Percentiles rank a stretch among this genome's conserved stretches.
Evolutionary conservation across 2,329 filamentous ascomycete species (phyloP).

Genomic region (Elsinoe necatrix): DNA sequence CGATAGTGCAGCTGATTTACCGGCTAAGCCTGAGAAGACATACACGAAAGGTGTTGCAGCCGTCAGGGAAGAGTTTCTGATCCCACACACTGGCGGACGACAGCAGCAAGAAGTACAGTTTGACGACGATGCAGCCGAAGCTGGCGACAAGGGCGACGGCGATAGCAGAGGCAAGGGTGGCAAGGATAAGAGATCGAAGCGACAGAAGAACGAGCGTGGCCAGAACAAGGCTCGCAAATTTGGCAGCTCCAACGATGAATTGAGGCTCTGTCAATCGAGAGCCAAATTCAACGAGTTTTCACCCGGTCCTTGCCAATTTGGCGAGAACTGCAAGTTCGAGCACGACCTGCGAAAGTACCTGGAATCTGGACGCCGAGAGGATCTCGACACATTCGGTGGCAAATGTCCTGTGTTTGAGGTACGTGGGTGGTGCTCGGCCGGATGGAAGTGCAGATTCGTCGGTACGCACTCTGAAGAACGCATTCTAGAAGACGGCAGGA

Average conservation of each 20-base stretch:
- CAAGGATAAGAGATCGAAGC: slow-evolving; percentile 48
- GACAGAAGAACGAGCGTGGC: slow-evolving; percentile 52
- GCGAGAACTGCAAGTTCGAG: slow-evolving; percentile 69
- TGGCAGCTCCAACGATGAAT: slow-evolving; percentile 67
- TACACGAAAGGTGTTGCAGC: slow-evolving; percentile 53
- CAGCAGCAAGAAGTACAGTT: slow-evolving; percentile 18
- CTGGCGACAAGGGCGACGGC: slow-evolving; percentile 37
- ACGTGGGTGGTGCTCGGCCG: slow-evolving; percentile 67
- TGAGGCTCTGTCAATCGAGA: slow-evolving; percentile 69
- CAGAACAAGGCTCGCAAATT: slow-evolving; percentile 81
- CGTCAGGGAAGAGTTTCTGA: slow-evolving; percentile 62
- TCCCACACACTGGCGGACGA: slow-evolving; percentile 20
- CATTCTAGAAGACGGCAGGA: slow-evolving; percentile 66
- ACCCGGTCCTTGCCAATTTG: slow-evolving; percentile 64
- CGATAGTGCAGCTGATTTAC: slow-evolving; percentile 25
- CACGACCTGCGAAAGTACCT: slow-evolving; percentile 85
- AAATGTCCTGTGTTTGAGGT: slow-evolving; percentile 74
- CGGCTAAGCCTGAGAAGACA: slow-evolving; percentile 20
- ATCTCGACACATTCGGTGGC: slow-evolving; percentile 66
- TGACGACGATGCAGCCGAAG: slow-evolving; percentile 39
- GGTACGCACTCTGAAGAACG: slow-evolving; percentile 78
- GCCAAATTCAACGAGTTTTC: slow-evolving; percentile 71
- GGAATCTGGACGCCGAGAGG: slow-evolving; percentile 67
- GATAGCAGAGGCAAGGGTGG: slow-evolving; percentile 27
- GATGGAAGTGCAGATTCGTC: slow-evolving; percentile 93